Base-by-base conservation (phyloP, 1,284 basidiomycete species). In the Cryptococcus sp. region DNA sequence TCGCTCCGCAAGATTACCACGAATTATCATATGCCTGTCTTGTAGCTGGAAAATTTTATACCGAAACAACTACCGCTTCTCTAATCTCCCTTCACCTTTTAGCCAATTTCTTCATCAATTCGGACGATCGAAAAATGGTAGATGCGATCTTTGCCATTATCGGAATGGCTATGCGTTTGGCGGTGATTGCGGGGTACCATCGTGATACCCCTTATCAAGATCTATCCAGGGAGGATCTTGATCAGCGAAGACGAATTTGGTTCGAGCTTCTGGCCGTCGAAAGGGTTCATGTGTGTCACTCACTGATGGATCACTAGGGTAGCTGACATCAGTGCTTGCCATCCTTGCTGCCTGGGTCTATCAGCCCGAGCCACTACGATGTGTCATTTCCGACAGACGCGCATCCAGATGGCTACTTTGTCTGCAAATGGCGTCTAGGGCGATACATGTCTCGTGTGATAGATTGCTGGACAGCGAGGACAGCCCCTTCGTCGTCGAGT, bases 121-220 rank as follows among this genome's bases (percentile, higher is more conserved):
- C 55, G 32, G 55, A 57, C 46, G 55, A 57, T 49, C 53, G 53
- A 37, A 49, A 52, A 4, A 48, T 57, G 18, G 50, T 51, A 2
- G 55, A 57, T 23, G 55, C 52, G 23, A 57, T 53, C 28, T 57
- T 57, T 46, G 48, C 55, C n/a, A 34, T 59, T 24, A 48, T 55
- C 22, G 54, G 57, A 9, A 46, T 59, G 54, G 51, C 7, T 45
- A 50, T 21, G 7, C 19, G 54, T 11, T 39, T 59, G 4, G 57
- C 57, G 13, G 46, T 51, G 10, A 55, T 59, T 13, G 51, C 51
- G 0, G 57, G 57, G 4, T 59, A 59, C 45, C 57, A 59, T 45
- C 48, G 54, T 11, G 56, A 51, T 36, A 28, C 18, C 39, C 28
- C 16, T 24, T 23, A 28, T 19, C 34, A 39, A 24, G 39, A 45